Conservation (phyloP, 2,329 filamentous ascomycete genomes). For the Phialemoniopsis sp. region DNA sequence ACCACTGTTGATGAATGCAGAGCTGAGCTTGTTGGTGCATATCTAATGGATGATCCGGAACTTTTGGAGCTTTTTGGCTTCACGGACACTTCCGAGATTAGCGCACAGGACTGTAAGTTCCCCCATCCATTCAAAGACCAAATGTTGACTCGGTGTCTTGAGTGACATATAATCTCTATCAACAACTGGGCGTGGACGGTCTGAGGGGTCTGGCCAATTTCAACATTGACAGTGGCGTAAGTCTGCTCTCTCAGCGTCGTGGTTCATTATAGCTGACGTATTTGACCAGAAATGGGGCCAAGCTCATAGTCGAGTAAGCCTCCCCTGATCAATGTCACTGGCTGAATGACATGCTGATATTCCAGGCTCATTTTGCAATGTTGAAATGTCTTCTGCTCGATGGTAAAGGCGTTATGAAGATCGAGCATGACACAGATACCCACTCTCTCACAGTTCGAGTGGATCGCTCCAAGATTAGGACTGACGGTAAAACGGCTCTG, state of each 20-base stretch:
- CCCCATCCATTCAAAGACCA: not conserved
- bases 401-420: constrained; percentile 43
- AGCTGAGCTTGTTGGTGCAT: constrained; percentile 35
- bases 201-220: constrained; percentile 31
- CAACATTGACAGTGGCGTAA: constrained; percentile 24
- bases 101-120: constrained; percentile 29
- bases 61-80: constrained; percentile 37
- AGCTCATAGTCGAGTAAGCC: constrained; percentile 28
- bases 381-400: constrained; percentile 17
- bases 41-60: constrained; percentile 36
- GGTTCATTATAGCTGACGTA: constrained; percentile 1
- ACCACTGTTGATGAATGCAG: constrained; percentile 57
- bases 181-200: constrained; percentile 34
- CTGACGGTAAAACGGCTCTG: constrained; percentile 52
- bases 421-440: constrained; percentile 39
- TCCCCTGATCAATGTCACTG: not conserved
- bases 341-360: not conserved
- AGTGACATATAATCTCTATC: constrained; percentile 35
- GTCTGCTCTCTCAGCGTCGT: constrained; percentile 6
- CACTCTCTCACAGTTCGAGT: constrained; percentile 48
- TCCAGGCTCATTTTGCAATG: not conserved
- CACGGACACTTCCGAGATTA: constrained; percentile 24
- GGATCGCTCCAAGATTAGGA: constrained; percentile 52
- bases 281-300: constrained; percentile 35
- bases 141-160: constrained; percentile 1